Evolutionary conservation across 2,329 filamentous ascomycete genomes (phyloP).

Genomic region (Monilinia laxa): DNA sequence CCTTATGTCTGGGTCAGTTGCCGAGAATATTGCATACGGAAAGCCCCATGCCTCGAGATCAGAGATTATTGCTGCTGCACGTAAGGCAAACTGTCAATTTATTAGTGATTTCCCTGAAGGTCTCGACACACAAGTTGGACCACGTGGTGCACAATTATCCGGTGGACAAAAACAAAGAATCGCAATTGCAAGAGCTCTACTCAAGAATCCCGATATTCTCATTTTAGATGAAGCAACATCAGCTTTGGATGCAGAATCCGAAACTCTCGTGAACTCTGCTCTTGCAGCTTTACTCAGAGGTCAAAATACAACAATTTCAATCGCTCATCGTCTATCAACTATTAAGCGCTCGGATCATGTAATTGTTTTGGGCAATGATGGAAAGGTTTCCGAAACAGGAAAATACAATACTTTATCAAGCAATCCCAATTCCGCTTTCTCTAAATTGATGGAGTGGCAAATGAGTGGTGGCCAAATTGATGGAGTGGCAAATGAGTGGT

Average conservation of each 20-base stretch:
- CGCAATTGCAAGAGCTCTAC: conserved; percentile 88
- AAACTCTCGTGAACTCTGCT: conserved; percentile 93
- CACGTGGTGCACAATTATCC: conserved; percentile 87
- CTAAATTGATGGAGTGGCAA: conserved; percentile 98
- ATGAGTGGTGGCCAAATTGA: conserved; percentile 88
- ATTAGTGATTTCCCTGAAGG: conserved; percentile 96
- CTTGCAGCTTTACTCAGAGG: conserved; percentile 77
- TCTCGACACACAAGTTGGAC: conserved; percentile 89
- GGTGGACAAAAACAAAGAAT: conserved; percentile 98
- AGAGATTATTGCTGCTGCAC: conserved; percentile 83
- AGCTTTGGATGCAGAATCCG: conserved; percentile 91
- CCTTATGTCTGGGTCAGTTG: conserved; percentile 80
- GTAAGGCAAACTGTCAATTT: conserved; percentile 93
- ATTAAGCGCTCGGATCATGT: conserved; percentile 96
- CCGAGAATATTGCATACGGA: conserved; percentile 90
- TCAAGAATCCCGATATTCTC: conserved; percentile 95
- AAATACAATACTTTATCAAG: conserved; percentile 75
- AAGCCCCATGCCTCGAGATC: conserved; percentile 72
- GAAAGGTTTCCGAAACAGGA: conserved; percentile 86
- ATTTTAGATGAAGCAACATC: conserved; percentile 97
- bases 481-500: conserved; percentile 98
- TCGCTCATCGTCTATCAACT: conserved; percentile 91
- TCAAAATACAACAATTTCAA: conserved; percentile 94
- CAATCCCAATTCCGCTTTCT: conserved; percentile 79
- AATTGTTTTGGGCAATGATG: conserved; percentile 84